Base-by-base conservation (phyloP, 179 eudicot genomes). In the Nepenthes alata region DNA sequence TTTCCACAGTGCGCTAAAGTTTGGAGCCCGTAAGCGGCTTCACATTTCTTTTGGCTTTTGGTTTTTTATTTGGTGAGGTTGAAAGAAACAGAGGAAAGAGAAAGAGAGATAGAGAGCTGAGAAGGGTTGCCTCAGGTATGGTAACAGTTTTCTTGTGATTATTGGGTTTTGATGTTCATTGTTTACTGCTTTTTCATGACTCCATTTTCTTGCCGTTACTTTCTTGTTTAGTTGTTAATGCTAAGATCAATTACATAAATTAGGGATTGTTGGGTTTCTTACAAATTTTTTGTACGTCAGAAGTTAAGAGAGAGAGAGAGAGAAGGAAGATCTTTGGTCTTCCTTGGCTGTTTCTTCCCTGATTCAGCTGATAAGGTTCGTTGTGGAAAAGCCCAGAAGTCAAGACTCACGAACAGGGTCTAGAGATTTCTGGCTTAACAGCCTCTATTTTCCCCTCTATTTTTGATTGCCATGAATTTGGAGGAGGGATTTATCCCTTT, bases 91-190 rank as follows among this genome's bases (percentile, higher is more conserved):
- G 57, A 8, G n/a, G 55, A 52, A 58, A 47, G 50, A 51, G 64
- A 7, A 7, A 14, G 49, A 57, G 51, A 58, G 41, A 51, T 34
- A 34, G 15, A 39, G 44, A 35, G 60, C 37, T 15, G 34, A 65
- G 37, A 16, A 50, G 11, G 65, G 50, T 72, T 59, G 47, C 80
- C 74, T 72, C 68, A 69, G 80, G 69, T 76, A 77, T 66, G 80
- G 80, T 76, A 72, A 72, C 57, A 66, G 57, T 65, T 68, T 65
- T 76, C 80, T 62, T 76, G 80, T 72, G 74, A 72, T 64, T 65
- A 67, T 55, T 65, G 41, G 11, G 1, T 38, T 62, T 61, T 66
- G 68, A 67, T 73, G 56, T 62, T 67, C 48, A 14, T 70, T 63
- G 37, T 61, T 47, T 57, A 47, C 37, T 67, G 49, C 61, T 45